phyloP scores from a whole-genome alignment of 305 asterid genomes.

The Fraxinus xanthoxyloides region DNA sequence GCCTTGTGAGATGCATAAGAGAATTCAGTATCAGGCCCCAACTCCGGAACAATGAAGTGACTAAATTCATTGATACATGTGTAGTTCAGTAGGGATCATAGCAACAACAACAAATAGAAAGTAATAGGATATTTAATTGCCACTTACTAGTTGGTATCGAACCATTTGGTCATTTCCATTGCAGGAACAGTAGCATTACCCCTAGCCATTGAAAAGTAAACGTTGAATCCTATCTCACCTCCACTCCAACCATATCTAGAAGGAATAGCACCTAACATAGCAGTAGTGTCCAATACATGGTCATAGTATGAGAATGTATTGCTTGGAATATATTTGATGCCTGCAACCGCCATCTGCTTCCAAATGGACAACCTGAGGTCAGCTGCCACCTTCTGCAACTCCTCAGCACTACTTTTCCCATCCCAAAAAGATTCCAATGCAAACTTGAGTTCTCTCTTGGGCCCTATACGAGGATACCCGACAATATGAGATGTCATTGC shows the following conservation, averaged over 20 bases:
- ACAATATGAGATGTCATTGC: constrained; percentile 52
- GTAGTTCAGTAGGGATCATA: not conserved
- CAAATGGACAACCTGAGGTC: constrained; percentile 47
- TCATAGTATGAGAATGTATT: constrained; percentile 59
- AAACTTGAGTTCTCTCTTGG: constrained; percentile 59
- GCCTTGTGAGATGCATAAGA: constrained; percentile 58
- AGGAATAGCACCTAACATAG: constrained; percentile 68
- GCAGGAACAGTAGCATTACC: constrained; percentile 60
- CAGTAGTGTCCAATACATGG: constrained; percentile 55
- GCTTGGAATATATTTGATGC: constrained; percentile 59
- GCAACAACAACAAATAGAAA: constrained; percentile 13
- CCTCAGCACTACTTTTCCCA: constrained; percentile 45
- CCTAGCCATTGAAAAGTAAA: constrained; percentile 64
- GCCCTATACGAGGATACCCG: constrained; percentile 62
- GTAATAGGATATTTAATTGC: not conserved
- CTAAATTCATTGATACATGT: constrained; percentile 28
- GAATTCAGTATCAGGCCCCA: constrained; percentile 51
- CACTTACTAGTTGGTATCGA: constrained; percentile 64
- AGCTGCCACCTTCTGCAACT: constrained; percentile 50
- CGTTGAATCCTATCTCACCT: constrained; percentile 50
- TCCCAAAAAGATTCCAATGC: constrained; percentile 67
- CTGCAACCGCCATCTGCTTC: constrained; percentile 61
- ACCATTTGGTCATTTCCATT: constrained; percentile 75
- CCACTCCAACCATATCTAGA: constrained; percentile 58
- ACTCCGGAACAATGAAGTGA: constrained; percentile 67